These are phyloP conservation scores for Debaryomyces prosopidis DNA, from an alignment of 805 yeast species.

Conservation along the genomic window DNA sequence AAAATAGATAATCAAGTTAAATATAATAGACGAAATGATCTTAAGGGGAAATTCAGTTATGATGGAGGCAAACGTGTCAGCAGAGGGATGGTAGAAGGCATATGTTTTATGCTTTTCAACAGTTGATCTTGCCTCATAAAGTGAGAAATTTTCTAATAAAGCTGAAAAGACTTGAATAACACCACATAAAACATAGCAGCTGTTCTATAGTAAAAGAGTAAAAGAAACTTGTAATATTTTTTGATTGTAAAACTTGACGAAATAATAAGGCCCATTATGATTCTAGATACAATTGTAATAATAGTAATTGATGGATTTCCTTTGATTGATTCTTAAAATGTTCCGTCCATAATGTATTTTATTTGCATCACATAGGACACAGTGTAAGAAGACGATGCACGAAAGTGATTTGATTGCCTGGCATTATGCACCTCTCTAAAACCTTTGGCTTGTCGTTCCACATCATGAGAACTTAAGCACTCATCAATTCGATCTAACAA, in stretches of 20 bases:
- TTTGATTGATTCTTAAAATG: slow-evolving; percentile 46
- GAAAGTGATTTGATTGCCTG: slow-evolving; percentile 15
- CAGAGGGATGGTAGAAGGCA: slow-evolving; percentile 60
- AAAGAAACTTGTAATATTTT: slow-evolving; percentile 45
- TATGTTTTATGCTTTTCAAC: slow-evolving; percentile 60
- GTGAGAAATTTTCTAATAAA: slow-evolving; percentile 52
- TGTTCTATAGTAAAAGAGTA: slow-evolving; percentile 45
- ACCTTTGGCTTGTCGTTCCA: slow-evolving; percentile 4
- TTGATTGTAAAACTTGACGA: slow-evolving; percentile 58
- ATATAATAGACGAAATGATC: slow-evolving; percentile 41
- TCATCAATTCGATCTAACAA: not conserved
- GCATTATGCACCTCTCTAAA: slow-evolving; percentile 24
- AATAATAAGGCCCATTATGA: slow-evolving; percentile 53
- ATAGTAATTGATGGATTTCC: slow-evolving; percentile 52
- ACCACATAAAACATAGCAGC: slow-evolving; percentile 68
- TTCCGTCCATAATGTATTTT: slow-evolving; percentile 45
- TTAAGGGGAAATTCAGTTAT: slow-evolving; percentile 60
- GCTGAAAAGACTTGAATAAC: slow-evolving; percentile 61
- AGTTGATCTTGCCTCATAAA: slow-evolving; percentile 46
- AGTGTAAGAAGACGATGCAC: slow-evolving; percentile 20
- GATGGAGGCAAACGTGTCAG: slow-evolving; percentile 64
- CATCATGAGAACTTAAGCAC: not conserved
- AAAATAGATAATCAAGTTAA: slow-evolving; percentile 53
- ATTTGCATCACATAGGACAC: slow-evolving; percentile 52
- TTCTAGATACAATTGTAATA: slow-evolving; percentile 44